Evolutionary conservation across 768 basidiomycete species (phyloP).

Genomic region (Pisolithus tinctorius): DNA sequence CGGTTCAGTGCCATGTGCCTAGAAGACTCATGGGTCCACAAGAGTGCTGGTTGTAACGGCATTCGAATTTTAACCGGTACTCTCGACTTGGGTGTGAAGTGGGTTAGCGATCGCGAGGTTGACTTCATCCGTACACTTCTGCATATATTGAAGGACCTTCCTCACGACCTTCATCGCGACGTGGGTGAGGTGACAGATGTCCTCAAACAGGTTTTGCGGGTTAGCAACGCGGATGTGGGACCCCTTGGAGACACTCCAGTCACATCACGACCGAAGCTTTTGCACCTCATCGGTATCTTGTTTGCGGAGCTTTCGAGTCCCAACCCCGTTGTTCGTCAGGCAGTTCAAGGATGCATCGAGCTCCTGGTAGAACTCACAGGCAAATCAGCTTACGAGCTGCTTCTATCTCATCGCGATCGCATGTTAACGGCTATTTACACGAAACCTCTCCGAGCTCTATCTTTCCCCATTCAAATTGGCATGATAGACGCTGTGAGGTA

Average conservation of each 20-base stretch:
- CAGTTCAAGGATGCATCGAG: slow-evolving; percentile 74
- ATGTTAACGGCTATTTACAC: slow-evolving; percentile 87
- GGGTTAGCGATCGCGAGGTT: slow-evolving; percentile 81
- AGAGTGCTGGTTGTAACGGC: slow-evolving; percentile 84
- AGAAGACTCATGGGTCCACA: slow-evolving; percentile 85
- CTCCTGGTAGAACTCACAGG: slow-evolving; percentile 70
- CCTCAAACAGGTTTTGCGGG: slow-evolving; percentile 59
- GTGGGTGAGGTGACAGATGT: slow-evolving; percentile 73
- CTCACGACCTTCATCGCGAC: slow-evolving; percentile 79
- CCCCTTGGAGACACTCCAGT: slow-evolving; percentile 36
- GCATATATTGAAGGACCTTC: slow-evolving; percentile 91
- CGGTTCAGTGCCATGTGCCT: slow-evolving; percentile 83
- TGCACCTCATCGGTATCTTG: slow-evolving; percentile 74
- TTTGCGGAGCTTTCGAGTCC: slow-evolving; percentile 86
- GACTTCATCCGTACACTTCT: slow-evolving; percentile 88
- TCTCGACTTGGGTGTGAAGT: slow-evolving; percentile 63
- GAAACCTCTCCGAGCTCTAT: slow-evolving; percentile 93
- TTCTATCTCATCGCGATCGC: slow-evolving; percentile 79
- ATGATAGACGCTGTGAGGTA: slow-evolving; percentile 97
- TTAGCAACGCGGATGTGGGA: slow-evolving; percentile 48
- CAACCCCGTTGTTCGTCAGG: slow-evolving; percentile 77
- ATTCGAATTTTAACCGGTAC: slow-evolving; percentile 74
- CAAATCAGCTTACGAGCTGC: slow-evolving; percentile 68
- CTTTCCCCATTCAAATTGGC: slow-evolving; percentile 92
- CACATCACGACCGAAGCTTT: slow-evolving; percentile 46